Percentiles rank a stretch among this genome's conserved stretches.
Conservation (phyloP, 768 basidiomycete species). For the Amanita rubescens region DNA sequence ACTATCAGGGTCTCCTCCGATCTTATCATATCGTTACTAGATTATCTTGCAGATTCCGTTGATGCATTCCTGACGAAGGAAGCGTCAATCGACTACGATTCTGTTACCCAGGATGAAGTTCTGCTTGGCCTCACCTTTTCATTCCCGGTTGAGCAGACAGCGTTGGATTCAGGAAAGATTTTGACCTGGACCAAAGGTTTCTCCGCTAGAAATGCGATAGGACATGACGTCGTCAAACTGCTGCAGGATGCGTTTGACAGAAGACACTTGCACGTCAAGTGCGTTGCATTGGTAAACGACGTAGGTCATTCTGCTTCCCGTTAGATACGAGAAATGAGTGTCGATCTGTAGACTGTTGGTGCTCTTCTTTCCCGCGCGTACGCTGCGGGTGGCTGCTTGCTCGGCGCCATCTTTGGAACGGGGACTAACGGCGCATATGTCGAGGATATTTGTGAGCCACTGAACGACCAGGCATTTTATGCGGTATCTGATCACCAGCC, state of each 20-base stretch:
- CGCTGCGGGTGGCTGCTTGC: constrained; percentile 82
- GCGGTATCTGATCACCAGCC: not conserved
- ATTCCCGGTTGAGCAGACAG: constrained; percentile 96
- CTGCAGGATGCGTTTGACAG: constrained; percentile 89
- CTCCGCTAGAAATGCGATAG: constrained; percentile 82
- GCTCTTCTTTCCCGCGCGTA: constrained; percentile 91
- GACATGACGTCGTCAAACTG: constrained; percentile 82
- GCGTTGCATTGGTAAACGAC: constrained; percentile 91
- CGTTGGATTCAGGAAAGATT: constrained; percentile 82
- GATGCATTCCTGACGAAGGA: constrained; percentile 82
- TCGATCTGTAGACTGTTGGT: constrained; percentile 73
- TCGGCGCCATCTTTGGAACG: constrained; percentile 93
- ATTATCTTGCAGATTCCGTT: constrained; percentile 96
- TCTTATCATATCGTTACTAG: constrained; percentile 33
- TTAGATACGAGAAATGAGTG: not conserved
- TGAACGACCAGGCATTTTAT: not conserved
- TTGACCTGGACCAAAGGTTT: constrained; percentile 97
- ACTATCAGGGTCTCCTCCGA: not conserved
- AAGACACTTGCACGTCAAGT: constrained; percentile 88
- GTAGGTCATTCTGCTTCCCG: constrained; percentile 35
- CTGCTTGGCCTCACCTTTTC: constrained; percentile 91
- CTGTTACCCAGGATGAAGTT: constrained; percentile 29
- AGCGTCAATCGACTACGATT: constrained; percentile 37
- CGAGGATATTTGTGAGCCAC: constrained; percentile 56
- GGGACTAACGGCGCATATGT: constrained; percentile 99